phyloP scores from a whole-genome alignment of 192 early-diverging fungal genomes.

The Coemansia sp. region DNA sequence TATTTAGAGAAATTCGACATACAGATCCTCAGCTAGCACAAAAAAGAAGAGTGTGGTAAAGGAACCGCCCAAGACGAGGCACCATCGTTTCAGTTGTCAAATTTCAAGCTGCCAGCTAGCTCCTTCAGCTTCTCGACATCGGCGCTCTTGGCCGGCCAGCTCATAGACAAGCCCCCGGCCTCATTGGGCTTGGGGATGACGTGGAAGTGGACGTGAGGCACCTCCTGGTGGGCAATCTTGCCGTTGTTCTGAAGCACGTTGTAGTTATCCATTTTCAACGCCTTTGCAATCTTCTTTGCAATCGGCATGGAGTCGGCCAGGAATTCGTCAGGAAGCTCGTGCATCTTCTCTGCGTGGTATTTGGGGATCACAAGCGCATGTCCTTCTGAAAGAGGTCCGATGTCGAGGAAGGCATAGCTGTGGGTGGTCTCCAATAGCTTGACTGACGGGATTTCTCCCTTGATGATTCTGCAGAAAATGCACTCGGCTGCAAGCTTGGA shows the following conservation, averaged over 20 bases:
- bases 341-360: constrained; percentile 82
- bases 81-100: constrained; percentile 11
- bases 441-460: constrained; percentile 80
- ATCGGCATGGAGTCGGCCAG: constrained; percentile 82
- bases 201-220: constrained; percentile 95
- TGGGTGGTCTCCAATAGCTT: constrained; percentile 82
- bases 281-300: constrained; percentile 86
- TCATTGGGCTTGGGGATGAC: constrained; percentile 69
- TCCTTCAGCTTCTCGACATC: constrained; percentile 59
- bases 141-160: constrained; percentile 64
- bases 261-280: constrained; percentile 74
- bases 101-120: constrained; percentile 25
- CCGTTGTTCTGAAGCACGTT: constrained; percentile 93
- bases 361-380: constrained; percentile 61
- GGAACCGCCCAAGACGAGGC: background rate
- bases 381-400: constrained; percentile 72
- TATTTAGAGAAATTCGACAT: background rate
- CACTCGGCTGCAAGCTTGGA: constrained; percentile 58
- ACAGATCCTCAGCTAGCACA: background rate
- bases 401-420: constrained; percentile 80
- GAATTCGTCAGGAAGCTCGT: constrained; percentile 83
- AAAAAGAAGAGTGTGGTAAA: background rate
- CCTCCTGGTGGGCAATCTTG: constrained; percentile 71
- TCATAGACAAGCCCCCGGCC: constrained; percentile 69
- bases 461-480: constrained; percentile 91